A percentile compares a stretch with the other conserved stretches of the same genome.
These are phyloP conservation scores for Solanum arcanum DNA, from an alignment of 257 asterid species.

Conservation along the genomic window DNA sequence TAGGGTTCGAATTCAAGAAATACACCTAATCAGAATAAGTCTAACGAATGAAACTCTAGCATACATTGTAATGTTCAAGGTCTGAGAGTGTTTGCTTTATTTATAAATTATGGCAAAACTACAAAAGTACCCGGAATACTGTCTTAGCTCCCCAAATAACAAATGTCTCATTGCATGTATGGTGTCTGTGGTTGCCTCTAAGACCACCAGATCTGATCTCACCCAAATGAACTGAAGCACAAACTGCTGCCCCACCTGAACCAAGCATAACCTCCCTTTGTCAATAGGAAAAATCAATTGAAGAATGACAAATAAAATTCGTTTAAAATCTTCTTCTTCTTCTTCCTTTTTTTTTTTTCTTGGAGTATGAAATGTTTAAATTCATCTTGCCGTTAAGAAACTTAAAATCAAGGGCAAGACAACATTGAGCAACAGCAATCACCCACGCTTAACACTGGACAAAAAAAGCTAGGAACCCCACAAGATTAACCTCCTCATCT, in stretches of 20 bases:
- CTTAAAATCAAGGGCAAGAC: slow-evolving; percentile 25
- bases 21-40: not conserved
- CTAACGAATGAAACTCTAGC: not conserved
- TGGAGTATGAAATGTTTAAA: not conserved
- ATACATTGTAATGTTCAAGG: not conserved
- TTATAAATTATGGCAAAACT: not conserved
- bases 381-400: not conserved
- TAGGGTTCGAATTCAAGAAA: not conserved
- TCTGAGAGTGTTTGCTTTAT: not conserved
- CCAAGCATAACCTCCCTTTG: not conserved
- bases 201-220: slow-evolving; percentile 67
- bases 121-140: slow-evolving; percentile 46
- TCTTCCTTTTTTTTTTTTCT: not conserved
- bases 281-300: not conserved
- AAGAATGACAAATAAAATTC: not conserved
- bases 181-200: slow-evolving; percentile 96
- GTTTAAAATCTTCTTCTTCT: not conserved
- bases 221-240: slow-evolving; percentile 69
- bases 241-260: slow-evolving; percentile 73
- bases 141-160: slow-evolving; percentile 97
- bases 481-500: slow-evolving; percentile 37
- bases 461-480: slow-evolving; percentile 25
- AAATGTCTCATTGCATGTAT: slow-evolving; percentile 76
- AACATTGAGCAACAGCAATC: slow-evolving; percentile 43
- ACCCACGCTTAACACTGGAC: slow-evolving; percentile 28